These are phyloP conservation scores for Citrus reticulata DNA, from an alignment of 345 rosid species.

Conservation along the genomic window DNA sequence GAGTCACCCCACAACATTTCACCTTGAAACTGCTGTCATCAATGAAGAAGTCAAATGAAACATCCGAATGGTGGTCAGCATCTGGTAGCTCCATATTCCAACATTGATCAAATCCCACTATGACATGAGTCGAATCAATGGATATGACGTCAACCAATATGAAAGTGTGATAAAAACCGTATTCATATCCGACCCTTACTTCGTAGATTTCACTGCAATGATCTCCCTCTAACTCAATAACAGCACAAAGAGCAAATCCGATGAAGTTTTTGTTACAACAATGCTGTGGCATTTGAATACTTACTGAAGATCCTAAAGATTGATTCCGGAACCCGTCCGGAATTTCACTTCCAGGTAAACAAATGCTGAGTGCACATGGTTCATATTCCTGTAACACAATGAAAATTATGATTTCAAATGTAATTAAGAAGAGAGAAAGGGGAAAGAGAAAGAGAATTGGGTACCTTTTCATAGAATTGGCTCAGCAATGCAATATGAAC, in stretches of 20 bases:
- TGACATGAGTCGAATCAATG: neutral
- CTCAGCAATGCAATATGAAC: neutral
- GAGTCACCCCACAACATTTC: neutral
- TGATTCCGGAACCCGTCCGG: neutral
- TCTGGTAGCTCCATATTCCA: neutral
- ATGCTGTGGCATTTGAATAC: neutral
- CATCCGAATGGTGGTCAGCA: neutral
- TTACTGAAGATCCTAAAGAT: neutral
- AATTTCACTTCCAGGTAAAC: slow-evolving; percentile 4
- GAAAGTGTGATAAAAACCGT: neutral
- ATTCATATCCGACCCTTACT: neutral
- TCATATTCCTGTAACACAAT: neutral
- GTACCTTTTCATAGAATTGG: neutral
- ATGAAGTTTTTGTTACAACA: neutral
- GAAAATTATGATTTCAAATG: neutral
- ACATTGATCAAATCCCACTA: neutral
- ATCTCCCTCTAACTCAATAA: neutral
- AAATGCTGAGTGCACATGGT: neutral
- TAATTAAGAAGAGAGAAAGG: neutral
- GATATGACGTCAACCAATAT: neutral
- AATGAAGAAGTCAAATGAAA: neutral
- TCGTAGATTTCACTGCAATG: neutral
- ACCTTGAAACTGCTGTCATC: neutral
- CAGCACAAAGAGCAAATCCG: slow-evolving; percentile 2
- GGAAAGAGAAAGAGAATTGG: neutral